phyloP scores from a whole-genome alignment of 768 basidiomycete species.

The Clitopilus hobsonii region DNA sequence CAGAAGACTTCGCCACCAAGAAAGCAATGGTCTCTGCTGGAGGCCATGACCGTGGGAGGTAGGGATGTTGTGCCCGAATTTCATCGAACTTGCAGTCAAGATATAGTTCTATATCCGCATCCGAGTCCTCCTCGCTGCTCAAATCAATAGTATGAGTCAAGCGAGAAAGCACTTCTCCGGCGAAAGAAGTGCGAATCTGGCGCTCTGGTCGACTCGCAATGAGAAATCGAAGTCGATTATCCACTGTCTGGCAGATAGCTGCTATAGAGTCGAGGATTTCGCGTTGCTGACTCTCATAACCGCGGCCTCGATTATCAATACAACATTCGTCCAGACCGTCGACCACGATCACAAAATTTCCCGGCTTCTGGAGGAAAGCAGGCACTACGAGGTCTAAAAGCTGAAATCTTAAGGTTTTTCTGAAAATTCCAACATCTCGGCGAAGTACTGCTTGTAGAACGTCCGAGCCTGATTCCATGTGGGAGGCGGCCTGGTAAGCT shows the following conservation, averaged over 20 bases:
- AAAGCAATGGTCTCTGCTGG: neutral
- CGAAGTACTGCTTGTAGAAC: too few species aligned
- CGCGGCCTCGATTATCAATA: neutral
- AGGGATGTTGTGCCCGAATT: neutral
- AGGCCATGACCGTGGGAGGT: neutral
- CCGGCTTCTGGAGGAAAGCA: neutral
- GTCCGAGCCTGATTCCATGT: too few species aligned
- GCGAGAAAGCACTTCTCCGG: too few species aligned
- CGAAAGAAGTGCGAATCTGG: too few species aligned
- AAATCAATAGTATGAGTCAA: too few species aligned
- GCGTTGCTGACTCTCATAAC: neutral
- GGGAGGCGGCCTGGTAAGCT: neutral
- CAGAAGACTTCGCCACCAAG: neutral
- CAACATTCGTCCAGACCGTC: neutral
- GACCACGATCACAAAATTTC: neutral
- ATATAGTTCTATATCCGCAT: too few species aligned
- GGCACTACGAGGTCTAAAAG: neutral
- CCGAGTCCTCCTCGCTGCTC: too few species aligned
- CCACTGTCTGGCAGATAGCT: neutral
- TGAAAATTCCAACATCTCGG: neutral
- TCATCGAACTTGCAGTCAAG: neutral
- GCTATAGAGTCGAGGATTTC: neutral
- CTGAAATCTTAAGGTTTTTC: neutral
- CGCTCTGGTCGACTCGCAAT: neutral
- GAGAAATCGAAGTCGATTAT: too few species aligned